Base-by-base conservation (phyloP, 306 rosid species). In the Vicia sativa region DNA sequence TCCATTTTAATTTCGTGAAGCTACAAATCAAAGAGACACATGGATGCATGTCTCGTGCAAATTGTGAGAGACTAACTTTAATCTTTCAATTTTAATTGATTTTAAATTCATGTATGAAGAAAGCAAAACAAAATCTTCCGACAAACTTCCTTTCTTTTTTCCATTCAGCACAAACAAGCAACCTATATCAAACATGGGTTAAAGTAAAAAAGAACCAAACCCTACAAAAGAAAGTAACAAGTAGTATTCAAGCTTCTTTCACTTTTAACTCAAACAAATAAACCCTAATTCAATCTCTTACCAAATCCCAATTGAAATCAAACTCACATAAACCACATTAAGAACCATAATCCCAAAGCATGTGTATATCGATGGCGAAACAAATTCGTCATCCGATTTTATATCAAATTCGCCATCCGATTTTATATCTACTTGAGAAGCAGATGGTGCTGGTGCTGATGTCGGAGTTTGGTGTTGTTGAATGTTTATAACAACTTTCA, bases 401-500 rank as follows among this genome's bases (percentile, higher is more conserved):
- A 4, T 26, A 55, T 1, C 19, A n/a, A n/a, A n/a, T 8, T 21
- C 14, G 5, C 43, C 28, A 26, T 16, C 0, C 0, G 62, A 55
- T 28, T 55, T 21, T 7, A 4, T 26, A 55, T 1, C 19, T 2
- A 15, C 4, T 14, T 19, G 70, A 45, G 42, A 44, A 15, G 76
- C 85, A 25, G 85, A 44, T 13, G 78, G 76, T 7, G 83, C 78
- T 2, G 58, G 9, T 4, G 7, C n/a, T n/a, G n/a, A n/a, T n/a
- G n/a, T n/a, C n/a, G n/a, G n/a, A n/a, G n/a, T 2, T 6, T 34
- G 61, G 2, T n/a, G 38, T 0, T 74, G 34, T 7, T 76, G 39
- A 34, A 87, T 87, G 0, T 9, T 0, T 29, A 91, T 74, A 6
- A 79, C 72, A 50, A 85, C 81, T 65, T 57, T 87, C 91, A 89